Conservation (phyloP, 2,329 filamentous ascomycete species). For the Aspergillus latus region DNA sequence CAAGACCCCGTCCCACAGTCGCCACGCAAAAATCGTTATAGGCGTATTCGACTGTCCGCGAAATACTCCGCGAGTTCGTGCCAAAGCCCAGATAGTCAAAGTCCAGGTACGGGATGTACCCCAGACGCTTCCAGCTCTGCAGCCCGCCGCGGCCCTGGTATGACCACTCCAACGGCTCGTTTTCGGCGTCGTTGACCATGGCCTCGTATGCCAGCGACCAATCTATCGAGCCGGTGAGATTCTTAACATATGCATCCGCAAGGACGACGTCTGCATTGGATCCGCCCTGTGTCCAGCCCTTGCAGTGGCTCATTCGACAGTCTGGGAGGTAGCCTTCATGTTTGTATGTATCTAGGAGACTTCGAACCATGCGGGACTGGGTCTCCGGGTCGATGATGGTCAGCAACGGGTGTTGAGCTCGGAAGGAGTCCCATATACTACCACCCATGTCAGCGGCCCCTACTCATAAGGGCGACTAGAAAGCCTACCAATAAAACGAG, state of each 20-base stretch:
- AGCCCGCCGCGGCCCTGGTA: constrained; percentile 68
- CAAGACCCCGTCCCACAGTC: constrained; percentile 59
- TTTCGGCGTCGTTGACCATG: constrained; percentile 67
- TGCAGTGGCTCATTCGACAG: constrained; percentile 70
- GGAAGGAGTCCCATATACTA: constrained; percentile 67
- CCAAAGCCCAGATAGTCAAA: constrained; percentile 55
- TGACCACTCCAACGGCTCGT: constrained; percentile 68
- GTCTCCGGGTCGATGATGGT: constrained; percentile 65
- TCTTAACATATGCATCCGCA: constrained; percentile 68
- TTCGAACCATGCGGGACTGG: constrained; percentile 65
- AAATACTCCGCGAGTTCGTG: constrained; percentile 68
- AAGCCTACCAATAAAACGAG: constrained; percentile 64
- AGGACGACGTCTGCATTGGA: constrained; percentile 71
- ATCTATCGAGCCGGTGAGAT: constrained; percentile 58
- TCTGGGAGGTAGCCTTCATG: constrained; percentile 71
- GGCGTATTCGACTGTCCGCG: constrained; percentile 71
- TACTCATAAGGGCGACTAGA: background rate
- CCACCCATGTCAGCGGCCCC: constrained; percentile 11
- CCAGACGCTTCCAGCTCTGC: constrained; percentile 66
- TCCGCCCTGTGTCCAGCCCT: constrained; percentile 67
- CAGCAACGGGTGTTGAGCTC: constrained; percentile 68
- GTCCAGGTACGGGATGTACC: constrained; percentile 63
- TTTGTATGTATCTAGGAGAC: constrained; percentile 68
- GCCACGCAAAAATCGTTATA: constrained; percentile 72
- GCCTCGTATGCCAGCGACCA: constrained; percentile 69